Conservation (phyloP, 2,329 filamentous ascomycete genomes). For the Fusarium vanettenii region DNA sequence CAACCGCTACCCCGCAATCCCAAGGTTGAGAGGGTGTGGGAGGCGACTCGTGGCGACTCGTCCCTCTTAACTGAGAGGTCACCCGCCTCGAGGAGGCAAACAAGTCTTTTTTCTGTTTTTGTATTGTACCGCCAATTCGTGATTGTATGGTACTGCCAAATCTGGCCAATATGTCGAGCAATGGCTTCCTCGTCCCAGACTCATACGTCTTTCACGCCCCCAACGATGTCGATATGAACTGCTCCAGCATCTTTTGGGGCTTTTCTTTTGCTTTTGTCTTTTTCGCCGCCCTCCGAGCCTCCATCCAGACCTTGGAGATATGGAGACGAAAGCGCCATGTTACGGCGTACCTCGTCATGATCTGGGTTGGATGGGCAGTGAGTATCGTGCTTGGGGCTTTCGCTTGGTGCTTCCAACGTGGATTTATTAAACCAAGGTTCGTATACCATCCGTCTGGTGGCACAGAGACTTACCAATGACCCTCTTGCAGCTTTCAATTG, state of each 20-base stretch:
- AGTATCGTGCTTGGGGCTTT: background rate
- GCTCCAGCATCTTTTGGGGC: background rate
- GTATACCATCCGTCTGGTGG: background rate
- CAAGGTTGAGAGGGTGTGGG: background rate
- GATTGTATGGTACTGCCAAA: background rate
- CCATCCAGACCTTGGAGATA: background rate
- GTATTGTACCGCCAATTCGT: background rate
- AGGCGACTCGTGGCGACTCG: conserved; percentile 1
- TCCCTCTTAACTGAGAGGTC: background rate
- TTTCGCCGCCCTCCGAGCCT: background rate
- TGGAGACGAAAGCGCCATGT: background rate
- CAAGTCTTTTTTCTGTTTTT: background rate
- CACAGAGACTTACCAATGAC: background rate
- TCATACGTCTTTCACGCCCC: background rate
- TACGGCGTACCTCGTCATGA: background rate
- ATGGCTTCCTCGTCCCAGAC: background rate
- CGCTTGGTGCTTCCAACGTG: background rate
- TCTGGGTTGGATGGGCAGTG: background rate
- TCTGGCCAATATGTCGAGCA: background rate
- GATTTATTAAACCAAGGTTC: background rate
- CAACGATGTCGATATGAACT: background rate
- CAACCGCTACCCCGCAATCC: background rate
- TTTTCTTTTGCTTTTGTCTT: background rate
- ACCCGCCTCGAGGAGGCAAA: background rate
- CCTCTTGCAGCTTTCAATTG: background rate